A percentile compares a stretch with the other conserved stretches of the same genome.
Conservation (phyloP, 371 early-diverging fungal genomes). For the Entomophthora muscae region DNA sequence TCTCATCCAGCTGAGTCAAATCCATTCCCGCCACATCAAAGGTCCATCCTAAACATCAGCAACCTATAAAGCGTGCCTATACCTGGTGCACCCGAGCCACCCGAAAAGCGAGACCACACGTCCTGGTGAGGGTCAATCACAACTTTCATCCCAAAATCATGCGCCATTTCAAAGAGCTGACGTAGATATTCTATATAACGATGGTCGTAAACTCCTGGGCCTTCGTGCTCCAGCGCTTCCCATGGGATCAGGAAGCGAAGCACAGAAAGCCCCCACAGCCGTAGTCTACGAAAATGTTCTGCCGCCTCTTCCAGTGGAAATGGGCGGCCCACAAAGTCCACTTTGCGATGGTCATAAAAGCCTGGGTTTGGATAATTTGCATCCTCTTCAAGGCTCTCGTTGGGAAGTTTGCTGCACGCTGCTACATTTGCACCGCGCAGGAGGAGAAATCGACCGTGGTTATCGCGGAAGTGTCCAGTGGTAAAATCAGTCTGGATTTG, state of each 20-base stretch:
- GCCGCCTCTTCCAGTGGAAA: constrained; percentile 67
- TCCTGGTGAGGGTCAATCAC: constrained; percentile 74
- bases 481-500: background rate
- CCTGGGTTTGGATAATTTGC: background rate
- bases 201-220: constrained; percentile 69
- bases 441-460: constrained; percentile 20
- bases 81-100: constrained; percentile 73
- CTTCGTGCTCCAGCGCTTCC: constrained; percentile 71
- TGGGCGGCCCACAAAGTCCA: constrained; percentile 54
- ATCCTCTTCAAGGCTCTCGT: constrained; percentile 13
- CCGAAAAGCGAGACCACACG: constrained; percentile 52
- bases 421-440: constrained; percentile 35
- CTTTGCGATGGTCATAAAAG: constrained; percentile 21
- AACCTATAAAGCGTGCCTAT: background rate
- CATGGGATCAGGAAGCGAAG: constrained; percentile 60
- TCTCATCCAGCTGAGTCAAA: constrained; percentile 32
- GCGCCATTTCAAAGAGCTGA: constrained; percentile 34
- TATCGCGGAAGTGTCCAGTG: constrained; percentile 22
- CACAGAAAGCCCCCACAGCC: constrained; percentile 62
- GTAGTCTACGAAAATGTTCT: constrained; percentile 51
- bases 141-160: constrained; percentile 45
- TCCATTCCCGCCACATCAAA: constrained; percentile 52
- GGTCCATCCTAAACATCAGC: constrained; percentile 32
- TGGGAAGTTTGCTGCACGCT: constrained; percentile 31
- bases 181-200: constrained; percentile 65